A percentile compares a stretch with the other conserved stretches of the same genome.
Conservation (phyloP, 257 asterid genomes). For the Dorcoceras hygrometricum region DNA sequence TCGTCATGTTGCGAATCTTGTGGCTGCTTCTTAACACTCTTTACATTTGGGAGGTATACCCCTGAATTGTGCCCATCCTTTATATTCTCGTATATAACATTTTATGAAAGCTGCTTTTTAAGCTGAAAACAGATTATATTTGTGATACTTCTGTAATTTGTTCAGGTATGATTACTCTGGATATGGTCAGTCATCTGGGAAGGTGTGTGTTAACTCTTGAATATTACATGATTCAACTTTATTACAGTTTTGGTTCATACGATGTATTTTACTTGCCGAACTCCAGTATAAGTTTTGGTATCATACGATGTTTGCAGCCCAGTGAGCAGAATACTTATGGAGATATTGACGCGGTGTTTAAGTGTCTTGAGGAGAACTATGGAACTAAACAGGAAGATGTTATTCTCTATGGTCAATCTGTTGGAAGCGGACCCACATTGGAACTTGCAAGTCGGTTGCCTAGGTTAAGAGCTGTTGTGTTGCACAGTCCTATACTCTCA, state of each 20-base stretch:
- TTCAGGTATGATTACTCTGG: background rate
- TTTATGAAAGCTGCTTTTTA: background rate
- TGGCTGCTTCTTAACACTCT: too few species aligned
- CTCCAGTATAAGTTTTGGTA: background rate
- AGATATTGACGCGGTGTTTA: slow-evolving; percentile 46
- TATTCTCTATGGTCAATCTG: slow-evolving; percentile 48
- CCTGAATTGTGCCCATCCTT: background rate
- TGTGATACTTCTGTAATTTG: background rate
- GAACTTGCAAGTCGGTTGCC: slow-evolving; percentile 43
- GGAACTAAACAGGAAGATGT: slow-evolving; percentile 46
- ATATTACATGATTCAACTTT: background rate
- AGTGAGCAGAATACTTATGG: slow-evolving; percentile 48
- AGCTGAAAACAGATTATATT: background rate
- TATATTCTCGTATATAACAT: background rate
- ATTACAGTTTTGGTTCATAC: background rate
- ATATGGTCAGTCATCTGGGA: background rate
- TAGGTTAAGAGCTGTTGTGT: slow-evolving; percentile 40
- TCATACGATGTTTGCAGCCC: slow-evolving; percentile 33
- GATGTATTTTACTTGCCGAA: background rate
- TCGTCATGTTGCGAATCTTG: background rate
- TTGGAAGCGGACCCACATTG: slow-evolving; percentile 50
- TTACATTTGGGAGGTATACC: background rate
- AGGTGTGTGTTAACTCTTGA: background rate
- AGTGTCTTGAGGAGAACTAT: slow-evolving; percentile 48
- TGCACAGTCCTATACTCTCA: slow-evolving; percentile 48